Conservation (phyloP, 306 rosid genomes). For the Sphenostylis stenocarpa region DNA sequence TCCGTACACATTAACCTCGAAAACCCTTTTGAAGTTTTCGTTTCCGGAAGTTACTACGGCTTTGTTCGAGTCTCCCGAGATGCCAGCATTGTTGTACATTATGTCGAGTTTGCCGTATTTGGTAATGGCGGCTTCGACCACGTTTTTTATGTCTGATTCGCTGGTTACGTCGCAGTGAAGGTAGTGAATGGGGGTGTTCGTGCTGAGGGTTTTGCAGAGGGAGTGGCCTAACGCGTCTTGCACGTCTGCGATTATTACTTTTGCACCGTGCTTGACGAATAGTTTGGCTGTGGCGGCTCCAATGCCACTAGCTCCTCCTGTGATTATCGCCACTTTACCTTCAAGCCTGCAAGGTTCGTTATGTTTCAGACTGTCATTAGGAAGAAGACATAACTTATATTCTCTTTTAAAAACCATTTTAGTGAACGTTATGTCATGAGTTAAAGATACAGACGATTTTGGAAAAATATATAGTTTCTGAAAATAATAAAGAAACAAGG, state of each 20-base stretch:
- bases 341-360: conserved; percentile 44
- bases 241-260: conserved; percentile 62
- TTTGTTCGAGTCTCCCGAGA: conserved; percentile 20
- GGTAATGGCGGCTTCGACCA: conserved; percentile 49
- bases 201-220: conserved; percentile 43
- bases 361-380: too few species aligned
- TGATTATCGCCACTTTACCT: conserved; percentile 74
- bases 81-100: conserved; percentile 75
- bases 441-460: too few species aligned
- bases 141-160: conserved; percentile 50
- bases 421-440: too few species aligned
- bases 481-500: not conserved
- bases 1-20: conserved; percentile 63
- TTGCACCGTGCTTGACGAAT: conserved; percentile 63
- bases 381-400: too few species aligned
- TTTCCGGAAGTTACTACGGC: conserved; percentile 10
- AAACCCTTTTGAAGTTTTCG: conserved; percentile 53
- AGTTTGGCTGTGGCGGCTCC: conserved; percentile 65
- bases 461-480: too few species aligned
- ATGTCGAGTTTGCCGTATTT: conserved; percentile 63
- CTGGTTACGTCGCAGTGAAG: conserved; percentile 62
- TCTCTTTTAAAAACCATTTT: too few species aligned
- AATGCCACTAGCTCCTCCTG: conserved; percentile 78
- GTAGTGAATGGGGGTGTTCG: conserved; percentile 23
- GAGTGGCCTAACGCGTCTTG: conserved; percentile 61